A percentile compares a stretch with the other conserved stretches of the same genome.
phyloP scores from a whole-genome alignment of 177 flowering plant genomes.

The Tripterygium wilfordii region DNA sequence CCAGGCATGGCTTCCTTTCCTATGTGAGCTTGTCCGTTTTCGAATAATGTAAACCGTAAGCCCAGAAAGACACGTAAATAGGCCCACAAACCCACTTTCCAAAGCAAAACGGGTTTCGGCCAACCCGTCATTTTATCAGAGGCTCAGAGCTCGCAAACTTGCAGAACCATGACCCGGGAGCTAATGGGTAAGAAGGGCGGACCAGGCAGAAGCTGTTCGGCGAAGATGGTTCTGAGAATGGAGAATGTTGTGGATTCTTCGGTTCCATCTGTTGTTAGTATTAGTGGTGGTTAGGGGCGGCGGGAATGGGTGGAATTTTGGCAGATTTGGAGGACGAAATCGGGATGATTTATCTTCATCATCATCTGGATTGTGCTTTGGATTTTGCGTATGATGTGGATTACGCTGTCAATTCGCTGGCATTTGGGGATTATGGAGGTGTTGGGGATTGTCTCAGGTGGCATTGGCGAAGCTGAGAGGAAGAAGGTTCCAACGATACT shows the following conservation, averaged over 20 bases:
- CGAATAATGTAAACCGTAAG: too few species aligned
- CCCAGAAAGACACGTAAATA: too few species aligned
- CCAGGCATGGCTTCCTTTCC: too few species aligned
- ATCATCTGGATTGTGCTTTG: constrained; percentile 48
- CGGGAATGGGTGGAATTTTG: constrained; percentile 57
- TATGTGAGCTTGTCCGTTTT: too few species aligned
- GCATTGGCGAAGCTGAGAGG: too few species aligned
- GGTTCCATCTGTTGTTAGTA: constrained; percentile 16
- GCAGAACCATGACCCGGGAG: too few species aligned
- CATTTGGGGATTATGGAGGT: constrained; percentile 80
- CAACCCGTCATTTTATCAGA: too few species aligned
- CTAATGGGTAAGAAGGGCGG: neutral
- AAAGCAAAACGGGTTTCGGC: too few species aligned
- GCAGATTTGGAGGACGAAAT: constrained; percentile 32
- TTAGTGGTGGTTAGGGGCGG: constrained; percentile 31
- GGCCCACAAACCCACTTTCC: too few species aligned
- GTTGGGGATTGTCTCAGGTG: too few species aligned
- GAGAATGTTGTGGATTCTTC: too few species aligned
- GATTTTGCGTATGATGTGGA: constrained; percentile 77
- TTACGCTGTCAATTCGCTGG: constrained; percentile 73
- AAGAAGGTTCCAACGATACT: constrained; percentile 39
- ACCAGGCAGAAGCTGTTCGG: neutral
- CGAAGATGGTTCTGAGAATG: neutral
- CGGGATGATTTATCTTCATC: constrained; percentile 43
- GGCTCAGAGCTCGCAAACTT: too few species aligned